Evolutionary conservation across 176 grass and related monocot species (phyloP), one percentile per base, ranked within the genome.

Genomic region (Rhynchospora pubera): DNA sequence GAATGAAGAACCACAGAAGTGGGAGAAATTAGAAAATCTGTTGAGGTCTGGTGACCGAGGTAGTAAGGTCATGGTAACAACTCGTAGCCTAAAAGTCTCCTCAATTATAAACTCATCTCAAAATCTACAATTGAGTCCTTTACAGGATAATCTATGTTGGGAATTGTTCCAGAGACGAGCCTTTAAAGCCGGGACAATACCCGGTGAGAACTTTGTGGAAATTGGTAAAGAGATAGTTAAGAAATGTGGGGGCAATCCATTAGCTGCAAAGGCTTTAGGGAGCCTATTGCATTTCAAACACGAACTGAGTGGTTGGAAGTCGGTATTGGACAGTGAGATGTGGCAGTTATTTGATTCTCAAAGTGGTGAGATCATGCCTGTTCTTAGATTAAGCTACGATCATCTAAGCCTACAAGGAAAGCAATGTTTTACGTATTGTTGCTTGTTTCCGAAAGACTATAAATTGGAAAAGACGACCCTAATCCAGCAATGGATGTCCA

Each of bases 171-270:
- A 16, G 5, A 13, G 62, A 44, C 42, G 11, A 47, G 83, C 83
- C 56, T 85, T 85, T 42, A 57, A 52, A 9, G 5, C 4, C 5
- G 42, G 42, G 15, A 11, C 3, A 30, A 22, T 22, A 5, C 44
- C 43, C 2, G 66, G 19, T 3, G 45, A 77, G 45, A 53, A 24
- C 50, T 87, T 87, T 12, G 65, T 50, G n/a, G 11, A 2, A 42
- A 65, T 76, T 76, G 85, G 85, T 11, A 57, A 77, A 82, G 5
- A 81, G 7, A 87, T 87, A 75, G 79, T 65, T 46, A 82, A 87
- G 57, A 87, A 87, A 82, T 87, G 85, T n/a, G 13, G 15, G 3
- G 79, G 85, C 43, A 60, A 76, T 21, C 85, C 85, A 30, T 72
- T 87, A 22, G 85, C 85, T 7, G 79, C 85, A 26, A 48, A 23